Conservation (phyloP, 2,329 filamentous ascomycete genomes). For the Venturiaceae sp. region DNA sequence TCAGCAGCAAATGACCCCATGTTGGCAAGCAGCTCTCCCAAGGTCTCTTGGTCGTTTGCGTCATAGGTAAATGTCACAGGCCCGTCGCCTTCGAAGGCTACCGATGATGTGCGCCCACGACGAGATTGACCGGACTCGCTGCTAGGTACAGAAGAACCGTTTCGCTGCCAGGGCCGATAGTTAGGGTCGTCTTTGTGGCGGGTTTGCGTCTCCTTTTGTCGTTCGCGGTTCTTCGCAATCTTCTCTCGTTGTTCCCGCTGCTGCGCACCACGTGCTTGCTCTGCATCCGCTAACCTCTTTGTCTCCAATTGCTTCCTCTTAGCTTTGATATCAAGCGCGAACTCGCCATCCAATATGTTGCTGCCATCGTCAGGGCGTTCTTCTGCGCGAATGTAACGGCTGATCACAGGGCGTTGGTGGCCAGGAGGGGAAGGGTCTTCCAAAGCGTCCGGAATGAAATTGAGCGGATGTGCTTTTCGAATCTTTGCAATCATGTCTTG, state of each 20-base stretch:
- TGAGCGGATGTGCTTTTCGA: conserved; percentile 25
- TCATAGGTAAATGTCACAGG: neutral
- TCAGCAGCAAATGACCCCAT: neutral
- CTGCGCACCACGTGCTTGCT: too few relatives aligned
- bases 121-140: neutral
- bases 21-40: neutral
- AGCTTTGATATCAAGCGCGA: neutral
- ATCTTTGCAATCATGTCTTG: conserved; percentile 40
- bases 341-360: neutral
- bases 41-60: neutral
- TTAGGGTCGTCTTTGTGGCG: too few relatives aligned
- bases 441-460: neutral
- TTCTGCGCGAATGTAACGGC: neutral
- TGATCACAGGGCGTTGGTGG: neutral
- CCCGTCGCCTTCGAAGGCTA: neutral
- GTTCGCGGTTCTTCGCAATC: too few relatives aligned
- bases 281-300: too few relatives aligned
- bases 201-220: too few relatives aligned
- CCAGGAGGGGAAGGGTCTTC: neutral
- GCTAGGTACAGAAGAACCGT: neutral
- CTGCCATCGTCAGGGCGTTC: neutral
- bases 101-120: neutral
- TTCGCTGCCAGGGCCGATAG: neutral
- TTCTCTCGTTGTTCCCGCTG: too few relatives aligned
- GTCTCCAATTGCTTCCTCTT: too few relatives aligned